Conservation (phyloP, 129 eudicot genomes). For the Chrysanthemum makinoi region DNA sequence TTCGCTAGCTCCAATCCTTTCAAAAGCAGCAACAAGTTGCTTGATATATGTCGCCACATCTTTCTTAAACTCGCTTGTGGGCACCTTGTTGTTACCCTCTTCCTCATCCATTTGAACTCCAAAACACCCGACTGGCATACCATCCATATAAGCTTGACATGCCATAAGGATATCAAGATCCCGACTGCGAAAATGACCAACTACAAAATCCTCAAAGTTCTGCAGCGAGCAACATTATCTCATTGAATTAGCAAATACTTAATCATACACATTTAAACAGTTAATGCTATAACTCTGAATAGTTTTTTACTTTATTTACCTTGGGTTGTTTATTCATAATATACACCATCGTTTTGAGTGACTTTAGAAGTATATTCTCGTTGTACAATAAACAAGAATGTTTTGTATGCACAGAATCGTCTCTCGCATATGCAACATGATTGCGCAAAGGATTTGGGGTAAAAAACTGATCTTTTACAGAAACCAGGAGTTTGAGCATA, state of each 20-base stretch:
- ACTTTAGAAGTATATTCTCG: constrained; percentile 35
- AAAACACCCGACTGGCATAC: neutral
- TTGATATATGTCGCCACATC: no score
- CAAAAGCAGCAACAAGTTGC: no score
- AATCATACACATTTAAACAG: neutral
- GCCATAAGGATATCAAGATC: neutral
- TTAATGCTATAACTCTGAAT: neutral
- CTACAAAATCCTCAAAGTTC: constrained; percentile 3
- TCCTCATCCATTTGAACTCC: neutral
- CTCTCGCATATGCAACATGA: constrained; percentile 33
- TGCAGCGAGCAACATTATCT: neutral
- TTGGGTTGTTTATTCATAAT: constrained; percentile 52
- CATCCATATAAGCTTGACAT: neutral
- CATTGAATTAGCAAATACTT: neutral
- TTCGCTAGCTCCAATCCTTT: no score
- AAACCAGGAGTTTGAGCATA: constrained; percentile 62
- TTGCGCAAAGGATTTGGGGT: constrained; percentile 61
- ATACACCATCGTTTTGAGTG: constrained; percentile 55
- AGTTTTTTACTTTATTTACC: constrained; percentile 26
- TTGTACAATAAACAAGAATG: constrained; percentile 36
- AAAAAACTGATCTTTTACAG: constrained; percentile 61
- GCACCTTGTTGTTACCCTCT: neutral
- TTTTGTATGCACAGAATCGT: constrained; percentile 23
- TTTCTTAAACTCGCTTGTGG: neutral
- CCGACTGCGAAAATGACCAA: neutral